Conservation (phyloP, 2,329 filamentous ascomycete species). For the Pezicula rhizophila region DNA sequence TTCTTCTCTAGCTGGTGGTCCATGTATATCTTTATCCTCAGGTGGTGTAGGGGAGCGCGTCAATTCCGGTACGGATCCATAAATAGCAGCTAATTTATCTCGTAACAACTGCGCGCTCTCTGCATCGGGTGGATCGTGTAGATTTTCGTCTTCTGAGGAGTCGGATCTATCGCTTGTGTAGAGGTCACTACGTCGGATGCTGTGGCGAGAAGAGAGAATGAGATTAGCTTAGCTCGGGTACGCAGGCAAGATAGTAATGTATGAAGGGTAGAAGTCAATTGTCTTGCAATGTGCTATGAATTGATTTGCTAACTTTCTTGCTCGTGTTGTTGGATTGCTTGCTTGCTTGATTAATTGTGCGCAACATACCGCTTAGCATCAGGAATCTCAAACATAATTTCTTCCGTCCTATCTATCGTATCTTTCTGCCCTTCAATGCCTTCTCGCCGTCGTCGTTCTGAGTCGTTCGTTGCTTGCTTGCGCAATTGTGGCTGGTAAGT, state of each 20-base stretch:
- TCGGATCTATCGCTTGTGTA: slow-evolving; percentile 19
- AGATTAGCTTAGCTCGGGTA: too few relatives aligned
- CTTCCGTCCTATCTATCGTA: not conserved
- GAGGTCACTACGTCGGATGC: slow-evolving; percentile 51
- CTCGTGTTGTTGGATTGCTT: not conserved
- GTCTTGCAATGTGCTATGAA: not conserved
- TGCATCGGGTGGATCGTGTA: slow-evolving; percentile 17
- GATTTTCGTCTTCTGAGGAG: slow-evolving; percentile 2
- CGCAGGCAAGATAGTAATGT: too few relatives aligned
- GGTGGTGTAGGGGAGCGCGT: slow-evolving; percentile 1
- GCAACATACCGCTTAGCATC: slow-evolving; percentile 44
- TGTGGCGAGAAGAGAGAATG: slow-evolving; percentile 2
- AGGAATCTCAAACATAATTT: slow-evolving; percentile 44
- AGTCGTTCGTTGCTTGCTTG: not conserved
- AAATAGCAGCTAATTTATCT: slow-evolving; percentile 18
- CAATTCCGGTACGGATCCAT: slow-evolving; percentile 10
- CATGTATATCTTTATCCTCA: slow-evolving; percentile 20
- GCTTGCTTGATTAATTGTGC: not conserved
- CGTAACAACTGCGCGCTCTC: slow-evolving; percentile 12
- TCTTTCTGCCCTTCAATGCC: not conserved
- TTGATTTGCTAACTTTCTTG: not conserved
- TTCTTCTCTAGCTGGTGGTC: slow-evolving; percentile 16
- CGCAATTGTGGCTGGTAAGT: too few relatives aligned
- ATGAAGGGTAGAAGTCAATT: not conserved
- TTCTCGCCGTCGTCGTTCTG: not conserved